Percentiles rank a stretch among this genome's conserved stretches.
Conservation (phyloP, 768 basidiomycete genomes). For the Suillus placidus region DNA sequence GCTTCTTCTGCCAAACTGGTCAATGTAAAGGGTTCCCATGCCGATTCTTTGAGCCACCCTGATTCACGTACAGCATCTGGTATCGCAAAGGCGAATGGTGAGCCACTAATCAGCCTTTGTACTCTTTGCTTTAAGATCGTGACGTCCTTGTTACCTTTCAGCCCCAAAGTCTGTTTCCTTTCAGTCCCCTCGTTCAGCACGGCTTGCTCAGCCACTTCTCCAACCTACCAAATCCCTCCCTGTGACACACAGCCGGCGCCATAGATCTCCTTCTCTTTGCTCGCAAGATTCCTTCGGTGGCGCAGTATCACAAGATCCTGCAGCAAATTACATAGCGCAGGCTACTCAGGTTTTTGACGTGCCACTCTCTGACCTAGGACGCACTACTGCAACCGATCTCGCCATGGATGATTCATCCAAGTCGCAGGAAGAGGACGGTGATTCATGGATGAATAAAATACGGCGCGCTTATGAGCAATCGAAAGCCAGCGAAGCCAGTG, state of each 20-base stretch:
- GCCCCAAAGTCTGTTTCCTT: conserved; percentile 38
- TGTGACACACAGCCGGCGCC: conserved; percentile 21
- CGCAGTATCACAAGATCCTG: conserved; percentile 49
- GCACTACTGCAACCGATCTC: conserved; percentile 31
- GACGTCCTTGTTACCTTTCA: conserved; percentile 27
- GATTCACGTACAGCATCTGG: conserved; percentile 31
- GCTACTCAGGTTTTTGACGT: conserved; percentile 52
- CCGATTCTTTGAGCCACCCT: conserved; percentile 28
- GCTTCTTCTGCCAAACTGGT: conserved; percentile 24
- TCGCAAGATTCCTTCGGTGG: conserved; percentile 71
- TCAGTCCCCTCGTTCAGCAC: conserved; percentile 32
- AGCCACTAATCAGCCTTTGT: conserved; percentile 28
- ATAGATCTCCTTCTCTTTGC: conserved; percentile 39
- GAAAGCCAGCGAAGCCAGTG: conserved; percentile 18
- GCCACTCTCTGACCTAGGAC: conserved; percentile 60
- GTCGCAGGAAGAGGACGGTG: conserved; percentile 10
- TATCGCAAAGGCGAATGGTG: conserved; percentile 34
- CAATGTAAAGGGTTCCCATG: conserved; percentile 28
- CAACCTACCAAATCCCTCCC: conserved; percentile 27
- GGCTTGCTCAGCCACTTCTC: conserved; percentile 16
- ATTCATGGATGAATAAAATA: conserved; percentile 8
- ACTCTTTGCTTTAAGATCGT: conserved; percentile 21
- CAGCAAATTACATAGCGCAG: conserved; percentile 46
- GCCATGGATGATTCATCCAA: conserved; percentile 3
- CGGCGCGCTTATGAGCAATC: conserved; percentile 3